Evolutionary conservation across 441 rosid species (phyloP), one percentile per base, ranked within the genome.

Genomic region (Arabidopsis lyrata): DNA sequence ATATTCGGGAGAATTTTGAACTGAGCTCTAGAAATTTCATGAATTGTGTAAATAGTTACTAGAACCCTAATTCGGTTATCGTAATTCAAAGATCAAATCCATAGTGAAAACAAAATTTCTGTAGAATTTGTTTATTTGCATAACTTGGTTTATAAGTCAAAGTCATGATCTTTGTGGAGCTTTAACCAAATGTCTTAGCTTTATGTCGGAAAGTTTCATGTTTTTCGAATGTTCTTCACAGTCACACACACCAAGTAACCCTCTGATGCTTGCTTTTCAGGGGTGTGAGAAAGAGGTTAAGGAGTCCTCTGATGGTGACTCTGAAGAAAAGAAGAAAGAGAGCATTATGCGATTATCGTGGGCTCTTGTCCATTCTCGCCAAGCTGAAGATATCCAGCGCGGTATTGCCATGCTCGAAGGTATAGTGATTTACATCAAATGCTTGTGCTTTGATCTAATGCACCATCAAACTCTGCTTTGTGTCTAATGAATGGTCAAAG

Each of bases 321-420:
- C 88, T 0, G 86, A 89, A 68, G 89, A 83, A n/a, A 56, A 65
- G 42, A 88, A 83, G 83, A 88, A 65, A 27, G 94, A 92, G 15
- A 78, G 88, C 76, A 69, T 92, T 15, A 92, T 90, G 96, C 77
- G 97, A 14, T 83, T 95, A 67, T 92, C 99, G 1, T 95, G 97
- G 99, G 93, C 97, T 34, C 97, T 95, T 15, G 97, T 89, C 75
- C 97, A 92, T 77, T 95, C 99, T n/a, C 85, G 77, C 44, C 88
- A 83, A 57, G 53, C 79, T 14, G 97, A 89, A 74, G 93, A 95
- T 72, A 89, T 89, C 66, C 97, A 90, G 68, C 96, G 97, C 13
- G 99, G 97, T 31, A 86, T 88, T 24, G 96, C 90, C 48, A 89
- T 95, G 97, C 92, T 94, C 74, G 94, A 90, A 84, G 89, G 99